Percentiles rank a stretch among this genome's conserved stretches.
phyloP scores from a whole-genome alignment of 495 filamentous ascomycete species.

The Hypoxylon cercidicola region DNA sequence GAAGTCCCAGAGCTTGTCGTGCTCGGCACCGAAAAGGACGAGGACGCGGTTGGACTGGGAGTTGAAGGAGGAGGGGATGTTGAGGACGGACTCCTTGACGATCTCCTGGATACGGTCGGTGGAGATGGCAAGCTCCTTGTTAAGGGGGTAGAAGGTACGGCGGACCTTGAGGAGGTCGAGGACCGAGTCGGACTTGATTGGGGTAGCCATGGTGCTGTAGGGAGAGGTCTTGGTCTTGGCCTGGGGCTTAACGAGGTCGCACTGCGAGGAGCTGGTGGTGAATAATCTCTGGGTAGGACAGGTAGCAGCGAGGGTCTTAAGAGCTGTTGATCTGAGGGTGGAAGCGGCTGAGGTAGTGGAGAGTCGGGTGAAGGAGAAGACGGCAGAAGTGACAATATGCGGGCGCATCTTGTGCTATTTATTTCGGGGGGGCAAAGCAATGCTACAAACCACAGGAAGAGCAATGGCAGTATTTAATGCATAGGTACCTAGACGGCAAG shows the following conservation, averaged over 20 bases:
- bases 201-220: conserved; percentile 43
- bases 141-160: conserved; percentile 68
- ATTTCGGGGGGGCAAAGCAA: conserved; percentile 22
- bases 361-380: conserved; percentile 40
- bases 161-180: conserved; percentile 65
- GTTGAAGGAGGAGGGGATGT: conserved; percentile 73
- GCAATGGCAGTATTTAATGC: conserved; percentile 1
- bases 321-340: conserved; percentile 12
- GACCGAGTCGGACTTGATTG: conserved; percentile 52
- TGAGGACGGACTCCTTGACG: conserved; percentile 61
- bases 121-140: conserved; percentile 64
- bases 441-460: not conserved
- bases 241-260: conserved; percentile 10
- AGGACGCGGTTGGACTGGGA: conserved; percentile 70
- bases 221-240: conserved; percentile 21
- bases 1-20: conserved; percentile 73
- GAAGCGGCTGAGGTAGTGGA: conserved; percentile 31
- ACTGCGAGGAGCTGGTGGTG: conserved; percentile 31
- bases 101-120: conserved; percentile 65
- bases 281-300: conserved; percentile 36
- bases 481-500: conserved; percentile 19
- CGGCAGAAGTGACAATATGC: conserved; percentile 40
- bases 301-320: conserved; percentile 25
- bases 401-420: conserved; percentile 47
- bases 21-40: conserved; percentile 69